phyloP scores from a whole-genome alignment of 108 stramenopile genomes.

The Pseudonitzschia multiseries region DNA sequence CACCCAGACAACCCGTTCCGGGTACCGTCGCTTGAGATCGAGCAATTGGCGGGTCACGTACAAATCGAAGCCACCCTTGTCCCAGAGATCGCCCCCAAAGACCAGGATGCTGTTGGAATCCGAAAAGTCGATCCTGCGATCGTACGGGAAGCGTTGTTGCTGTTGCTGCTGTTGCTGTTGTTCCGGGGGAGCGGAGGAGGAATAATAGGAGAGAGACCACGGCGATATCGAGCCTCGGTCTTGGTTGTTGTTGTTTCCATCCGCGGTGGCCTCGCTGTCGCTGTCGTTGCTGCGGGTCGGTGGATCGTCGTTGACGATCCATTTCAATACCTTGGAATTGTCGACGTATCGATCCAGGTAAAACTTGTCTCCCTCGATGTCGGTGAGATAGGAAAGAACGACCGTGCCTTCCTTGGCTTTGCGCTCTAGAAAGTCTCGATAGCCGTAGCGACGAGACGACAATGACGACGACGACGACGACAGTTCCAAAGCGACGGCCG shows the following conservation, averaged over 20 bases:
- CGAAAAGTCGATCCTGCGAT: conserved; percentile 58
- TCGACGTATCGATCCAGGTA: conserved; percentile 82
- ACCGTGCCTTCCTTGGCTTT: conserved; percentile 5
- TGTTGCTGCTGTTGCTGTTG: too few relatives aligned
- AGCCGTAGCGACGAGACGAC: neutral
- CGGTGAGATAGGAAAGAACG: conserved; percentile 52
- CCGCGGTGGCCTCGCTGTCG: neutral
- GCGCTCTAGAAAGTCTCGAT: conserved; percentile 15
- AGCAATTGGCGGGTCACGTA: conserved; percentile 81
- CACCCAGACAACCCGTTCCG: conserved; percentile 73
- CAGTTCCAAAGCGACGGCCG: neutral
- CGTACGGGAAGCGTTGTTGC: conserved; percentile 71
- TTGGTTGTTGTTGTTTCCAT: too few relatives aligned
- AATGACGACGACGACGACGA: neutral
- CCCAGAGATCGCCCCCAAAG: conserved; percentile 86
- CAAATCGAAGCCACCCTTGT: conserved; percentile 84
- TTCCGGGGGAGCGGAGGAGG: neutral
- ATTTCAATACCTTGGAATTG: conserved; percentile 66
- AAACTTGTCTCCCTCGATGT: conserved; percentile 82
- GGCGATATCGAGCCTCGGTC: too few relatives aligned
- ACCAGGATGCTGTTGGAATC: conserved; percentile 36
- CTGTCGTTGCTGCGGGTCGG: conserved; percentile 6
- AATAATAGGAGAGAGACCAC: neutral
- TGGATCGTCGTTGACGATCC: conserved; percentile 28
- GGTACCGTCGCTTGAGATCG: conserved; percentile 66